Evolutionary conservation across 2,329 filamentous ascomycete genomes (phyloP), one percentile per base, ranked within the genome.

Genomic region (Botrytis porri): DNA sequence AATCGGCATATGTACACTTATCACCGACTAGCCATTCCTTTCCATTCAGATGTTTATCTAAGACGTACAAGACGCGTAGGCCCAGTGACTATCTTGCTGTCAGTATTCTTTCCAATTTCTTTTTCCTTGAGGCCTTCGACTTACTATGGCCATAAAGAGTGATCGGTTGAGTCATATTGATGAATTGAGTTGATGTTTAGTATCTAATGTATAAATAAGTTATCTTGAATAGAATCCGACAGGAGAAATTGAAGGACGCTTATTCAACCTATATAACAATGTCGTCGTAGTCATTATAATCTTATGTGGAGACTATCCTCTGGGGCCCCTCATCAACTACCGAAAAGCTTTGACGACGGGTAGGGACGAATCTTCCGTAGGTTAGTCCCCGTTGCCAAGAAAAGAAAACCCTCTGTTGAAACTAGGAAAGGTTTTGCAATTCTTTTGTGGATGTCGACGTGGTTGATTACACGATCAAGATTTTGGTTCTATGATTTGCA

Each of bases 1-100:
- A 67, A 74, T 85, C 84, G 0, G 81, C 83, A 76, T 81, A 83
- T 4, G 80, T 83, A 73, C 73, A 76, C 74, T 83, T 84, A 74
- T 83, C 78, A 6, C 80, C 82, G 32, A 84, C 81, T 3, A 84
- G 77, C 60, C 78, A 84, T 37, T 80, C 75, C 25, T 78, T 79
- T 10, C 77, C 78, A 61, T 80, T 75, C 22, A 86, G 77, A 72
- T 82, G 80, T 9, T 70, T 76, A 20, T 87, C 82, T 60, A 87
- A 72, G 1, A 86, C 85, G 6, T 77, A 75, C 1, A 82, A 64
- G 4, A 79, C 74, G 6, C 74, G 64, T 41, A n/a, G 60, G 45
- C 6, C 60, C 48, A 1, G 14, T 35, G 16, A 14, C 41, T 64
- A 9, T 41, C 16, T 29, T 64, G 9, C 1, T 29, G 8, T 63